phyloP scores from a whole-genome alignment of 345 rosid species.

The Kernera saxatilis region DNA sequence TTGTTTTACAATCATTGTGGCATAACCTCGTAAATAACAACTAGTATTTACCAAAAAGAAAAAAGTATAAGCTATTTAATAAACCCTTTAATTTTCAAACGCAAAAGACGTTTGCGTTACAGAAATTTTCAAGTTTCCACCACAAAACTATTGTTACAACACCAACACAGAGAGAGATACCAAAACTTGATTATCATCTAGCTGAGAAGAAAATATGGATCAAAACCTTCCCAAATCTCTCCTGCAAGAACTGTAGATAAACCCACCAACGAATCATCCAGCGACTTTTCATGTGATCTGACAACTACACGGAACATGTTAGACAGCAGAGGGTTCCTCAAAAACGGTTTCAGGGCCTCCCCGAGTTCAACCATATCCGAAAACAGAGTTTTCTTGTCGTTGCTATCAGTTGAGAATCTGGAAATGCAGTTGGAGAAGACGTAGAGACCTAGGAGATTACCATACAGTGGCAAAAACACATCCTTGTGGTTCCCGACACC shows the following conservation, averaged over 20 bases:
- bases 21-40: neutral
- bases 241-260: conserved; percentile 22
- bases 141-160: neutral
- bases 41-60: too few relatives aligned
- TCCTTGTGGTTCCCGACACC: conserved; percentile 90
- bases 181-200: neutral
- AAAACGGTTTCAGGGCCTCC: conserved; percentile 45
- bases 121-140: neutral
- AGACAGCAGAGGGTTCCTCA: conserved; percentile 62
- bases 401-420: conserved; percentile 29
- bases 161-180: neutral
- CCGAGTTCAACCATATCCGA: conserved; percentile 54
- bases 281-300: conserved; percentile 41
- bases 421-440: conserved; percentile 61
- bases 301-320: conserved; percentile 53
- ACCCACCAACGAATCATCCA: conserved; percentile 18
- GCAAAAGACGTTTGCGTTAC: neutral
- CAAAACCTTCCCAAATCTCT: conserved; percentile 56
- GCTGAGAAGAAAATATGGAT: conserved; percentile 75
- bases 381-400: conserved; percentile 23
- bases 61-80: neutral
- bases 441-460: conserved; percentile 73
- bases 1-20: neutral
- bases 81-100: neutral
- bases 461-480: conserved; percentile 74